Evolutionary conservation across 2,329 filamentous ascomycete species (phyloP), one percentile per base, ranked within the genome.

Genomic region (Penicillium freii): DNA sequence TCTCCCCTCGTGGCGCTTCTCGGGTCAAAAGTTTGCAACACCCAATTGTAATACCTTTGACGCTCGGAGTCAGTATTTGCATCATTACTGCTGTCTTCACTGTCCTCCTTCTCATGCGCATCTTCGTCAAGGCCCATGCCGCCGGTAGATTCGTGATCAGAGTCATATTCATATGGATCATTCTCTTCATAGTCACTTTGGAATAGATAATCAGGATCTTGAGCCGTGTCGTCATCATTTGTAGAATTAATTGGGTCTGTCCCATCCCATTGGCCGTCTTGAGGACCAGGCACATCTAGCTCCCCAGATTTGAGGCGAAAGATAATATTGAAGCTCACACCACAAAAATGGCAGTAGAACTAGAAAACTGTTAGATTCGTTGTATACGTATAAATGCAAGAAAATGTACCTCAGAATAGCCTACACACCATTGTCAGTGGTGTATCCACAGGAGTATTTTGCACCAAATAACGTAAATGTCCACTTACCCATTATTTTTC

Each of bases 261-360:
- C 25, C 40, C n/a, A 7, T 57, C 36, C 21, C 3, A 33, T 10
- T 33, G 44, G 6, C n/a, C 7, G 23, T 10, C 9, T 11, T 45
- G 6, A 31, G 27, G 6, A 15, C n/a, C 27, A 25, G 36, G 25
- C n/a, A 50, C 42, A 15, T 60, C 44, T 3, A 60, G 55, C 36
- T 63, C 61, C 42, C 55, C 56, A 5, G 46, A 45, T 44, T n/a
- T 54, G 1, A 54, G 40, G 47, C 54, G 42, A 8, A 62, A 51
- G 11, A 48, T 39, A 33, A 63, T 59, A 23, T 63, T 64, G 50
- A 65, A 65, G 54, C 56, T 61, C 33, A 64, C 63, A 2, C 62
- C 62, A 43, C 62, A 65, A 15, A 65, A 23, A 36, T 65, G 60
- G 50, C 62, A 63, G 33, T 57, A 46, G 6, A 58, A 52, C 61